Evolutionary conservation across 306 rosid species (phyloP).

Genomic region (Lupinus albus): DNA sequence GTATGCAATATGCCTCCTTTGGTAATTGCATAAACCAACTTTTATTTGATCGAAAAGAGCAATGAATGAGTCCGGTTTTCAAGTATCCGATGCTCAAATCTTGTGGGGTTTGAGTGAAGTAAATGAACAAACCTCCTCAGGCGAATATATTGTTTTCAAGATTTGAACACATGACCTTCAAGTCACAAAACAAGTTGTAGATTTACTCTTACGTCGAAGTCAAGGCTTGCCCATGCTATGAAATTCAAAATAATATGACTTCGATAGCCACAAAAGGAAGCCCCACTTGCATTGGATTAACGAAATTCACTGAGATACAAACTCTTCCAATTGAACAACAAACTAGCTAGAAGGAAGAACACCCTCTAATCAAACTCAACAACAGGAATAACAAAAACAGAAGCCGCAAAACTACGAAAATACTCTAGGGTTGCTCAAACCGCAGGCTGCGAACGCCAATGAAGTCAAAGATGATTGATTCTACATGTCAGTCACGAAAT

Average conservation of each 20-base stretch:
- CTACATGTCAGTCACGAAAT: slow-evolving; percentile 57
- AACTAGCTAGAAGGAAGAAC: slow-evolving; percentile 44
- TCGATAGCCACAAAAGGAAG: slow-evolving; percentile 28
- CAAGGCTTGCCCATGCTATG: too few relatives aligned
- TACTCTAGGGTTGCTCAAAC: slow-evolving; percentile 52
- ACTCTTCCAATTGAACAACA: slow-evolving; percentile 56
- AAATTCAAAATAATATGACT: neutral
- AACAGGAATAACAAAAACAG: slow-evolving; percentile 44
- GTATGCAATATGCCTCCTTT: too few relatives aligned
- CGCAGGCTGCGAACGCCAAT: slow-evolving; percentile 43
- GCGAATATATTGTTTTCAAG: too few relatives aligned
- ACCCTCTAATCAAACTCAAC: slow-evolving; percentile 54
- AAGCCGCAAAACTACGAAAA: slow-evolving; percentile 56
- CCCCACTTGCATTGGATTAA: slow-evolving; percentile 54
- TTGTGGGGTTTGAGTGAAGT: too few relatives aligned
- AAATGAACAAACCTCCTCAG: too few relatives aligned
- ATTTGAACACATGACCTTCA: too few relatives aligned
- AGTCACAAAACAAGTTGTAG: too few relatives aligned
- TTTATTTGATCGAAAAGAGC: too few relatives aligned
- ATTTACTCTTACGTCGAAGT: too few relatives aligned
- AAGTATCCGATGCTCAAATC: too few relatives aligned
- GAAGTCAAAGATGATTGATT: slow-evolving; percentile 50
- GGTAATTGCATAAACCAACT: too few relatives aligned
- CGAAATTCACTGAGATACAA: slow-evolving; percentile 62
- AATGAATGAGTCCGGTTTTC: too few relatives aligned